Evolutionary conservation across 768 basidiomycete species (phyloP).

Genomic region (Leucogyrophana mollusca): DNA sequence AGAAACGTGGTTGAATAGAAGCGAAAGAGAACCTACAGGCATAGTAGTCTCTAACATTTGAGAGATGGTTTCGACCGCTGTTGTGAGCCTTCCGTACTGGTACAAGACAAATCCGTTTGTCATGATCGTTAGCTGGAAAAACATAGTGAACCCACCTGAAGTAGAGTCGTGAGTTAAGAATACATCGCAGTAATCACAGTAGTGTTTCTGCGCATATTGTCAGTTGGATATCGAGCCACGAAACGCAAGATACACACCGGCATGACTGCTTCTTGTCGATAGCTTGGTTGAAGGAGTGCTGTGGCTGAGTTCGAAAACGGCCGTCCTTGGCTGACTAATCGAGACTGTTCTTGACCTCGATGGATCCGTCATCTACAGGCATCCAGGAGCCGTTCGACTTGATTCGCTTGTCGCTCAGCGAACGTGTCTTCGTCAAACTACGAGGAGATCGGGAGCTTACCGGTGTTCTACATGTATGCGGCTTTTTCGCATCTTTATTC

Average conservation of each 20-base stretch:
- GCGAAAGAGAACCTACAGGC: constrained; percentile 57
- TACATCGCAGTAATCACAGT: constrained; percentile 93
- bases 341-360: constrained; percentile 25
- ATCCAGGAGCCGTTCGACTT: constrained; percentile 98
- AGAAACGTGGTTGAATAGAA: neutral
- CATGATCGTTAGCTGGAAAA: neutral
- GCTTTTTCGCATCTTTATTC: constrained; percentile 1
- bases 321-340: constrained; percentile 23
- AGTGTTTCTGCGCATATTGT: constrained; percentile 67
- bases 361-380: constrained; percentile 71
- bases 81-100: constrained; percentile 99
- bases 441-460: constrained; percentile 91
- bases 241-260: constrained; percentile 48
- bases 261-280: constrained; percentile 41
- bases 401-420: constrained; percentile 92
- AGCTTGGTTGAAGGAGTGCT: constrained; percentile 11
- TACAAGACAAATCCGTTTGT: constrained; percentile 11
- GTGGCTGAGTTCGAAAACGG: constrained; percentile 29
- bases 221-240: constrained; percentile 3
- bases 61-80: constrained; percentile 93
- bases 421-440: constrained; percentile 97
- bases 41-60: constrained; percentile 97
- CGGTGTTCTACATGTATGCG: constrained; percentile 86
- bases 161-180: constrained; percentile 93
- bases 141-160: constrained; percentile 55